Evolutionary conservation across 176 grass and related monocot genomes (phyloP).

Genomic region (Zizania latifolia): DNA sequence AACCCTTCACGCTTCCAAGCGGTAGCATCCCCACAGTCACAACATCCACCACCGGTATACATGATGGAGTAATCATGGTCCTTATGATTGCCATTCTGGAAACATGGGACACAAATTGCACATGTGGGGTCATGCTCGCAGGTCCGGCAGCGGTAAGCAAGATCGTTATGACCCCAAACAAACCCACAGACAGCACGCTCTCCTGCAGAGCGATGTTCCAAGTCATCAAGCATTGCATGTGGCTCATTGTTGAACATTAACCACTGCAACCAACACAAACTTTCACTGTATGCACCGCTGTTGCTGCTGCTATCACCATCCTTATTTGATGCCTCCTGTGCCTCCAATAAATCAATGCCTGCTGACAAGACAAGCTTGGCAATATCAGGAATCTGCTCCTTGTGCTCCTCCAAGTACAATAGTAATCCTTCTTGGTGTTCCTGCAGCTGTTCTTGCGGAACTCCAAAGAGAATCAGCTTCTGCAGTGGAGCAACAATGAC

Average conservation of each 20-base stretch:
- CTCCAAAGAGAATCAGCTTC: conserved; percentile 69
- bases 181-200: conserved; percentile 73
- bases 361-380: conserved; percentile 51
- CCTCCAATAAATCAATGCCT: conserved; percentile 26
- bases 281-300: conserved; percentile 31
- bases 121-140: conserved; percentile 88
- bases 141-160: conserved; percentile 85
- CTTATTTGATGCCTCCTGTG: conserved; percentile 11
- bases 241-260: conserved; percentile 74
- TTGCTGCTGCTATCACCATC: neutral
- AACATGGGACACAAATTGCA: conserved; percentile 89
- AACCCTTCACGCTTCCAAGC: conserved; percentile 94
- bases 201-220: conserved; percentile 44
- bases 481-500: conserved; percentile 17
- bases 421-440: conserved; percentile 43
- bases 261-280: conserved; percentile 83
- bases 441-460: conserved; percentile 48
- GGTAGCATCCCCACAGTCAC: conserved; percentile 89
- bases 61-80: conserved; percentile 98
- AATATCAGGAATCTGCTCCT: conserved; percentile 24
- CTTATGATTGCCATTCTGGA: conserved; percentile 81
- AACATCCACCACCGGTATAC: conserved; percentile 89
- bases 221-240: conserved; percentile 30
- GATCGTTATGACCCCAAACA: conserved; percentile 82
- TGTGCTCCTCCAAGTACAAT: conserved; percentile 33